These are phyloP conservation scores for Rosa rugosa DNA, from an alignment of 306 rosid species.

Conservation along the genomic window DNA sequence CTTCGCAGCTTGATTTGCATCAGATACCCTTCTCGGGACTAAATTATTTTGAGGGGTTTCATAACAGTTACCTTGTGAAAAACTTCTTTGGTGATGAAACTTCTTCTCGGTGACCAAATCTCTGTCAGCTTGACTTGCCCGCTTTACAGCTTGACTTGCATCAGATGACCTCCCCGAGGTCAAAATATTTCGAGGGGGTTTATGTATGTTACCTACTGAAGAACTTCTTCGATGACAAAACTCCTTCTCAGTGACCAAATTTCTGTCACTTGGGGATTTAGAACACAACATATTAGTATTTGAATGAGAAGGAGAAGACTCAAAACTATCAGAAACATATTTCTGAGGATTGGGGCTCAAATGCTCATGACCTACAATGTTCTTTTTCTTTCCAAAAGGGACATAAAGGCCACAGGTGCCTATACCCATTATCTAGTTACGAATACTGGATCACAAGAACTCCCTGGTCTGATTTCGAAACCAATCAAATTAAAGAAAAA, in stretches of 20 bases:
- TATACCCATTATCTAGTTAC: not conserved
- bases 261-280: not conserved
- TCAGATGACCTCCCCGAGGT: not conserved
- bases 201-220: not conserved
- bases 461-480: not conserved
- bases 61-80: conserved; percentile 9
- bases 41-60: not conserved
- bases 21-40: not conserved
- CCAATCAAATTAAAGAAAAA: not conserved
- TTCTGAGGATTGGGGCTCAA: not conserved
- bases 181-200: not conserved
- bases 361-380: not conserved
- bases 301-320: not conserved
- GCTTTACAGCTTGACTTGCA: not conserved
- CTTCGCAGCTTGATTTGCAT: not conserved
- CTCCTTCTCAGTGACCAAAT: not conserved
- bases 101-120: not conserved
- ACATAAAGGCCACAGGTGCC: conserved; percentile 1
- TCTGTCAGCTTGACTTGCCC: not conserved
- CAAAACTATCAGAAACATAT: not conserved
- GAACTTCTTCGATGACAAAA: not conserved
- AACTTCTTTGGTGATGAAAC: not conserved
- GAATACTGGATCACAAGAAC: not conserved
- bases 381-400: not conserved
- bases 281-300: not conserved